A percentile compares a stretch with the other conserved stretches of the same genome.
phyloP scores from a whole-genome alignment of 805 yeast species.

The Grigorovia transvaalensis region DNA sequence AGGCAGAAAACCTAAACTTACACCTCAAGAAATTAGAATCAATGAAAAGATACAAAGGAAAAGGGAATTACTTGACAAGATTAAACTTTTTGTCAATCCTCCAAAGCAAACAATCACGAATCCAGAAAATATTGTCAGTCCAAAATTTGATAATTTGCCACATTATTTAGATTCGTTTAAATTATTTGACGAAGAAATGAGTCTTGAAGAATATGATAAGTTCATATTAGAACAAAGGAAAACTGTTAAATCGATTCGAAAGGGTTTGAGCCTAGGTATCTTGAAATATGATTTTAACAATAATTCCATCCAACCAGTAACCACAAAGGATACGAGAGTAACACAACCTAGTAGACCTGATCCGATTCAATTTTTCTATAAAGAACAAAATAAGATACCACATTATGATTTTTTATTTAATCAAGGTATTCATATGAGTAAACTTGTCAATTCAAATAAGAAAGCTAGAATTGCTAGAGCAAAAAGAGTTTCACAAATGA shows the following conservation, averaged over 20 bases:
- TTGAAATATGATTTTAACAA: conserved; percentile 35
- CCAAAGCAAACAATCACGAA: conserved; percentile 46
- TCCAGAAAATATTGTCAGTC: conserved; percentile 45
- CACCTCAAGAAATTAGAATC: conserved; percentile 2
- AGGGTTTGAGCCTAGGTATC: conserved; percentile 37
- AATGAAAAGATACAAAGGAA: conserved; percentile 7
- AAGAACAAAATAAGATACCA: conserved; percentile 34
- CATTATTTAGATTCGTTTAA: conserved; percentile 45
- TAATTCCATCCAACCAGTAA: conserved; percentile 32
- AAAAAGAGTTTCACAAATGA: conserved; percentile 64
- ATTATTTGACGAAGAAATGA: conserved; percentile 51
- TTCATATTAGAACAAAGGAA: conserved; percentile 43
- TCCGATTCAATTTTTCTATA: conserved; percentile 32
- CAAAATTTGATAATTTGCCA: conserved; percentile 34
- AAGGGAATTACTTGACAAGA: conserved; percentile 16
- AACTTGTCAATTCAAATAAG: conserved; percentile 55
- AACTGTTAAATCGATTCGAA: conserved; percentile 35
- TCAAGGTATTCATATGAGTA: conserved; percentile 67
- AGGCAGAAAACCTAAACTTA: not conserved
- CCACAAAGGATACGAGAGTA: conserved; percentile 33
- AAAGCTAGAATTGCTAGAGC: conserved; percentile 56
- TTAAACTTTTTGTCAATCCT: conserved; percentile 28
- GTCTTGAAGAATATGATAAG: conserved; percentile 49
- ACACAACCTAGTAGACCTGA: conserved; percentile 37
- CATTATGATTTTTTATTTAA: conserved; percentile 64